Conservation (phyloP, 345 rosid genomes). For the Trapa bicornis region DNA sequence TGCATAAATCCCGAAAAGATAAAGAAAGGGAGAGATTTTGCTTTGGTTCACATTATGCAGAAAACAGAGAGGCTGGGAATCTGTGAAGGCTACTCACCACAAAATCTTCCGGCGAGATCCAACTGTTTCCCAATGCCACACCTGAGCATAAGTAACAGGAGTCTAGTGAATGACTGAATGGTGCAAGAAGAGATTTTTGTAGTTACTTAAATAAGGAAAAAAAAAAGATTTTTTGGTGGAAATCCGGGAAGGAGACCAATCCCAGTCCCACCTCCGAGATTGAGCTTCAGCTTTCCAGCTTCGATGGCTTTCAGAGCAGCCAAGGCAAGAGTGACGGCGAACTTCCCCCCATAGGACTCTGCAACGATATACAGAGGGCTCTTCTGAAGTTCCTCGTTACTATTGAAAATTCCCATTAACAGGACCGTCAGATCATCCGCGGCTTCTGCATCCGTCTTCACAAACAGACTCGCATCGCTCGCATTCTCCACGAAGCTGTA, state of each 20-base stretch:
- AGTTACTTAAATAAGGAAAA: no score
- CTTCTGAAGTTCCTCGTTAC: slow-evolving; percentile 29
- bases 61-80: neutral
- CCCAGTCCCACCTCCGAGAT: slow-evolving; percentile 49
- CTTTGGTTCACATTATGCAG: neutral
- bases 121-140: slow-evolving; percentile 66
- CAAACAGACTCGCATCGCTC: slow-evolving; percentile 20
- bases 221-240: no score
- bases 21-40: neutral
- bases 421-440: slow-evolving; percentile 68
- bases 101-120: slow-evolving; percentile 95
- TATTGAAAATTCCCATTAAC: slow-evolving; percentile 37
- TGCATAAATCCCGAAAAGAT: slow-evolving; percentile 12
- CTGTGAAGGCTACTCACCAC: slow-evolving; percentile 30
- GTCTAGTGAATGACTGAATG: neutral
- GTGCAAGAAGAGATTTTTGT: no score
- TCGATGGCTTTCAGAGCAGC: slow-evolving; percentile 45
- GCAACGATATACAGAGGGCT: slow-evolving; percentile 72
- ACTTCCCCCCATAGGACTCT: slow-evolving; percentile 92
- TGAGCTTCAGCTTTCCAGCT: slow-evolving; percentile 46
- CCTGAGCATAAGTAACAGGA: slow-evolving; percentile 21
- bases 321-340: slow-evolving; percentile 65
- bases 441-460: slow-evolving; percentile 69
- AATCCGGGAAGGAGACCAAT: no score
- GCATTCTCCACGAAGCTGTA: slow-evolving; percentile 33